Conservation (phyloP, 2,329 filamentous ascomycete species). For the Tolypocladium tundrense region DNA sequence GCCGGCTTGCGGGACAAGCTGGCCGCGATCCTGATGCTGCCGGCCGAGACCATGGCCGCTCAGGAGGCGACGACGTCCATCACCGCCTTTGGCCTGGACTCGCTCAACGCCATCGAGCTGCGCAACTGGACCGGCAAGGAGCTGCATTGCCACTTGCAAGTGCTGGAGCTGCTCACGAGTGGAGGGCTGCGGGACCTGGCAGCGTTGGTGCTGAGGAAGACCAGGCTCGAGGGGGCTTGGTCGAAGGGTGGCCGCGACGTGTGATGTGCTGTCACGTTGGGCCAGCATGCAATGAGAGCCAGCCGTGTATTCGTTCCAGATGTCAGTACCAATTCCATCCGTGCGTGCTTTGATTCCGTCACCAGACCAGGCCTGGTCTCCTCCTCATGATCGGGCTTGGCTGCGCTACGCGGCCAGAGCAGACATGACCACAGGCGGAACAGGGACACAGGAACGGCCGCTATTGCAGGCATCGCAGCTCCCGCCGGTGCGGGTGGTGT, state of each 20-base stretch:
- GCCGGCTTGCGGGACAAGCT: constrained; percentile 17
- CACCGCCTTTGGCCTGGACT: constrained; percentile 27
- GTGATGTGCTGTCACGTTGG: too few relatives aligned
- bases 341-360: too few relatives aligned
- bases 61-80: constrained; percentile 11
- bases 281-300: too few relatives aligned
- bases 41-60: constrained; percentile 10
- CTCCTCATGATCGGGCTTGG: too few relatives aligned
- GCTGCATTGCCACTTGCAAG: constrained; percentile 32
- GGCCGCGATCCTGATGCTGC: constrained; percentile 22
- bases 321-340: too few relatives aligned
- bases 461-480: too few relatives aligned
- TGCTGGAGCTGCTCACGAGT: constrained; percentile 43
- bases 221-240: constrained; percentile 11
- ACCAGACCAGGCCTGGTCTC: too few relatives aligned
- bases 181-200: constrained; percentile 23
- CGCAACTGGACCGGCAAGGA: constrained; percentile 40
- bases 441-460: too few relatives aligned
- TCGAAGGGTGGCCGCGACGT: not conserved
- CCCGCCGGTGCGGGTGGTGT: too few relatives aligned
- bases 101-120: constrained; percentile 38
- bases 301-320: too few relatives aligned
- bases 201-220: constrained; percentile 14
- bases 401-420: too few relatives aligned
- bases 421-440: too few relatives aligned